Base-by-base conservation (phyloP, 805 yeast species). In the Starmera amethionina region DNA sequence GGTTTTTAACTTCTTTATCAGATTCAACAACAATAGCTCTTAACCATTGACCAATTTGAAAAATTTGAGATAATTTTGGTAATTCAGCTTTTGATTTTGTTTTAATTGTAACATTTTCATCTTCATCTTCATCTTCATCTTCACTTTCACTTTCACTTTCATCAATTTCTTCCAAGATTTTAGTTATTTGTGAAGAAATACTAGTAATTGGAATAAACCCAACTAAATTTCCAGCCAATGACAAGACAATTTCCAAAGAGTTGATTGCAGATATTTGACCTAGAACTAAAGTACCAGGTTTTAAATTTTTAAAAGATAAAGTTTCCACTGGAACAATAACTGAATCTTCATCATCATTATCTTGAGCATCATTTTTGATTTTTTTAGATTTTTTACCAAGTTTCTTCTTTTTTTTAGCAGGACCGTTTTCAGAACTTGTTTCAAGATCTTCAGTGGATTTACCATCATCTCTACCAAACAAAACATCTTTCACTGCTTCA, bases 401-500 rank as follows among this genome's bases (percentile, higher is more conserved):
- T 48, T 59, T 67, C 55, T 57, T 73, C 64, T 59, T 69, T 62
- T 65, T 77, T 43, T 55, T 60, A 32, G 65, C 61, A 40, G 56
- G 55, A 32, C 57, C 56, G 6, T 43, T 35, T 8, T 35, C 50
- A 29, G 35, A 30, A 3, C 39, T 28, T 16, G 43, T 41, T 13
- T 39, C 32, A 5, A 22, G 7, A 12, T 42, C 50, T 13, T 46
- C 53, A 15, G 41, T 29, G 30, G 52, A 55, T 28, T 50, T 57
- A 32, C 58, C 90, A 7, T 22, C 25, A 22, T 22, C 25, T 22
- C 25, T 22, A 22, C 25, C 25, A 46, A 85, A 84, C 38, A 89
- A 65, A 33, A 85, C 93, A 63, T 93, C 98, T 46, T 75, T 76
- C 18, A 89, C 79, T 37, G 90, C 99, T 61, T 90, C 95, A 57